Evolutionary conservation across 1,284 basidiomycete species (phyloP), one percentile per base, ranked within the genome.

Genomic region (Melampsora americana): DNA sequence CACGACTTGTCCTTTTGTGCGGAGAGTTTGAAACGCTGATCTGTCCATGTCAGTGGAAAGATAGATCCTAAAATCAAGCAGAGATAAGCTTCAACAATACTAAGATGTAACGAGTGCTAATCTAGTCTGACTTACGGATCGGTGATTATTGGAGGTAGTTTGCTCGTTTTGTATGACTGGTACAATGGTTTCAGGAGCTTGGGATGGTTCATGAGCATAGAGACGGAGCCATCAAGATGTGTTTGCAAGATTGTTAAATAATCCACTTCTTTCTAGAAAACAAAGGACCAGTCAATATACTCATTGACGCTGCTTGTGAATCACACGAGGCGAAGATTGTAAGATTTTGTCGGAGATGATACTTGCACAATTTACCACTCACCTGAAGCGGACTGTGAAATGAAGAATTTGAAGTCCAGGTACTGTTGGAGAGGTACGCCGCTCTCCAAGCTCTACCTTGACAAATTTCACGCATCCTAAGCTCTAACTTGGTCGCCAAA

Each of bases 361-460:
- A 42, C 12, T 12, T 42, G 39, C 39, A 42, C 39, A 42, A 9
- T 42, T 42, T 11, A 42, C 39, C 6, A 42, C 39, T 42, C 12
- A 42, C 39, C 11, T 42, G 6, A 42, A 9, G 35, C 5, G 35
- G 9, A 9, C 39, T 42, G 12, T 42, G 4, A 12, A 1, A 4
- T 35, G 35, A 9, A 42, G 11, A 12, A 12, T 42, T 42, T 42
- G 39, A 12, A 42, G 39, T 11, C 39, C 39, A 42, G 39, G 39
- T 42, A 42, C 39, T 42, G 39, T 42, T 42, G 39, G 39, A n/a
- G n/a, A 56, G 53, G n/a, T 23, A 56, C n/a, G n/a, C 53, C 53
- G 53, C 53, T 56, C 53, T 56, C 53, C 53, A 56, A n/a, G 53
- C 53, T 56, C 53, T 56, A 11, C 53, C 53, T 56, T 28, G 18